Percentiles rank a stretch among this genome's conserved stretches.
Conservation (phyloP, 1,139 yeast species). For the Candida tropicalis region DNA sequence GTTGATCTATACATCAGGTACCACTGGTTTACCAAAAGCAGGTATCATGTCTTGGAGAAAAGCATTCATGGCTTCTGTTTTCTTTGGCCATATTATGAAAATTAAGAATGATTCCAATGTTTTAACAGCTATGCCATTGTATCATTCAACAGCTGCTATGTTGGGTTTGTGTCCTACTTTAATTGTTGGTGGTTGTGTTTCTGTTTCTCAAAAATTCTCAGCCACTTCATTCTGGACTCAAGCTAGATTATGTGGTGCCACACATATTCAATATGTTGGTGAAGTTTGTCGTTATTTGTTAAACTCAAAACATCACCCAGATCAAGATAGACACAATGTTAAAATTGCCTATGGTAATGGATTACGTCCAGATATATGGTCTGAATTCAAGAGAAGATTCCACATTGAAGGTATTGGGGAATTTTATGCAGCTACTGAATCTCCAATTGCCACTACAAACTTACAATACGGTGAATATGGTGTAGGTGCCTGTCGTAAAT, state of each 20-base stretch:
- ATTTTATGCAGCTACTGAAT: constrained; percentile 92
- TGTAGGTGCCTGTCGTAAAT: constrained; percentile 86
- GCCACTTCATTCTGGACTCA: constrained; percentile 91
- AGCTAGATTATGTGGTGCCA: constrained; percentile 68
- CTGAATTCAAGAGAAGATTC: constrained; percentile 74
- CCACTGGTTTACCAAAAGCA: constrained; percentile 94
- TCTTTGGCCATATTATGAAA: constrained; percentile 73
- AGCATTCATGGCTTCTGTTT: constrained; percentile 65
- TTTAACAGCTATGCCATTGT: constrained; percentile 93
- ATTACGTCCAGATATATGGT: constrained; percentile 90
- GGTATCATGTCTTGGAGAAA: constrained; percentile 95
- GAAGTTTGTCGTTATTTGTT: constrained; percentile 90
- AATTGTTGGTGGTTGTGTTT: constrained; percentile 68
- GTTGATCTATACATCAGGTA: constrained; percentile 89
- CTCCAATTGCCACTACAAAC: constrained; percentile 88
- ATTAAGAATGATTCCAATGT: constrained; percentile 58
- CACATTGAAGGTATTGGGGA: constrained; percentile 79
- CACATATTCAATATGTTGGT: constrained; percentile 92
- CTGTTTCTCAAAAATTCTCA: constrained; percentile 81
- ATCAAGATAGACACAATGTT: constrained; percentile 68
- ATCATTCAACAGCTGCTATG: constrained; percentile 92
- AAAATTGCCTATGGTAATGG: constrained; percentile 91
- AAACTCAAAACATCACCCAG: constrained; percentile 64
- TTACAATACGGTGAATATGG: constrained; percentile 80
- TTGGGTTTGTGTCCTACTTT: constrained; percentile 80